phyloP scores from a whole-genome alignment of 768 basidiomycete species.

The Mycena indigotica region DNA sequence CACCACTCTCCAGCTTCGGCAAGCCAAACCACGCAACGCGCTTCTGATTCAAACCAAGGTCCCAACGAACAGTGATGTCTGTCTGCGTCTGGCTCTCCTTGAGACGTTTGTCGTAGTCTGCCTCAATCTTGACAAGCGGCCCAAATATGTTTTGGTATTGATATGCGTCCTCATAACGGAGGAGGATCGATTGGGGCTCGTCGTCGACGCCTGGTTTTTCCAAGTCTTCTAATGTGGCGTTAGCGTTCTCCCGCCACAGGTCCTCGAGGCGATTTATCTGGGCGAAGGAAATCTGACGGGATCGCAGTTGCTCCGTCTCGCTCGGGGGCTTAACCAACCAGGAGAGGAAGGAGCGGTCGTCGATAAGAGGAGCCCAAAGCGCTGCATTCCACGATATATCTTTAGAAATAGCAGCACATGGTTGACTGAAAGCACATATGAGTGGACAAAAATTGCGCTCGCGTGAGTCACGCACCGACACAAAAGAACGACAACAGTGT shows the following conservation, averaged over 20 bases:
- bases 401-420: slow-evolving; percentile 94
- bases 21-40: slow-evolving; percentile 97
- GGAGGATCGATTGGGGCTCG: slow-evolving; percentile 89
- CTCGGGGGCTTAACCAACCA: slow-evolving; percentile 98
- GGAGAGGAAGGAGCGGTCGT: slow-evolving; percentile 97
- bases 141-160: slow-evolving; percentile 99
- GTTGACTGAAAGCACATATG: slow-evolving; percentile 69
- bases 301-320: slow-evolving; percentile 93
- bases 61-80: slow-evolving; percentile 95
- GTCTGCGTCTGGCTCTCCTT: slow-evolving; percentile 99
- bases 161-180: slow-evolving; percentile 97
- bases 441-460: neutral
- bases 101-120: slow-evolving; percentile 96
- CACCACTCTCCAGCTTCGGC: slow-evolving; percentile 97
- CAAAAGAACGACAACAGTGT: slow-evolving; percentile 95
- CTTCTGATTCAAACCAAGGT: slow-evolving; percentile 97
- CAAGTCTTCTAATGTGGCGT: slow-evolving; percentile 92
- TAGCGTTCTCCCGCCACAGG: slow-evolving; percentile 95
- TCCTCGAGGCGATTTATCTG: slow-evolving; percentile 98
- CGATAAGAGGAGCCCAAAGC: slow-evolving; percentile 97
- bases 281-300: slow-evolving; percentile 94
- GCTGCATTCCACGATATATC: slow-evolving; percentile 99
- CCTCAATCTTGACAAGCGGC: slow-evolving; percentile 98
- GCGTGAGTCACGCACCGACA: slow-evolving; percentile 70
- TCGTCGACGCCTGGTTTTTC: slow-evolving; percentile 98